Percentiles rank a stretch among this genome's conserved stretches.
phyloP scores from a whole-genome alignment of 257 asterid genomes.

The Nemophila menziesii region DNA sequence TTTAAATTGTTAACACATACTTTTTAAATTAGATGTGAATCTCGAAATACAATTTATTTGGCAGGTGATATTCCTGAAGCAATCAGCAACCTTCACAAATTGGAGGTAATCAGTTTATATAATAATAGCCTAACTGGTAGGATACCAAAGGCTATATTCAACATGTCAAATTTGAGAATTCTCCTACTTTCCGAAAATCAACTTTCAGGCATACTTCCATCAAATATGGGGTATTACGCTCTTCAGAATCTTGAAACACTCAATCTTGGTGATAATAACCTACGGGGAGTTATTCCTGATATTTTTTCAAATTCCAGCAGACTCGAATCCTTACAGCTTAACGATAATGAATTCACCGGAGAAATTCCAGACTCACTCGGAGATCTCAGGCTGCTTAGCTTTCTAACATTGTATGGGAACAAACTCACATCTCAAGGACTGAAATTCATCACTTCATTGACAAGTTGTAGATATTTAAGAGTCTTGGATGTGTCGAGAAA shows the following conservation, averaged over 20 bases:
- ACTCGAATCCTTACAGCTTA: conserved; percentile 5
- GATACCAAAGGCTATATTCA: conserved; percentile 13
- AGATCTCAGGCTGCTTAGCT: conserved; percentile 15
- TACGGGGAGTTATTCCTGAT: neutral
- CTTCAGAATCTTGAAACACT: conserved; percentile 17
- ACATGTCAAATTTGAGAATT: conserved; percentile 5
- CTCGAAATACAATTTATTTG: neutral
- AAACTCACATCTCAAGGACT: conserved; percentile 13
- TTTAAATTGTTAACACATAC: no score
- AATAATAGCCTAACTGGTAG: conserved; percentile 15
- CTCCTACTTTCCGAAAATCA: neutral
- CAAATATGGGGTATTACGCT: conserved; percentile 10
- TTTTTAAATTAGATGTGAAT: no score
- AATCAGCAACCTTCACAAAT: conserved; percentile 16
- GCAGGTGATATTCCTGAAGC: conserved; percentile 26
- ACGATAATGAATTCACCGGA: conserved; percentile 18
- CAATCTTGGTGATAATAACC: neutral
- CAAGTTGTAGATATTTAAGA: conserved; percentile 14
- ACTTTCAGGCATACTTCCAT: conserved; percentile 18
- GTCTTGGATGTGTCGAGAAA: conserved; percentile 12
- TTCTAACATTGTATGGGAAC: conserved; percentile 19
- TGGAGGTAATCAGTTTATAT: conserved; percentile 7
- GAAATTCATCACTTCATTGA: conserved; percentile 11
- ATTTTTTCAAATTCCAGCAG: conserved; percentile 3
- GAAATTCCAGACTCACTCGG: conserved; percentile 26